A percentile compares a stretch with the other conserved stretches of the same genome.
Conservation (phyloP, 768 basidiomycete genomes). For the Pulveroboletus sp. region DNA sequence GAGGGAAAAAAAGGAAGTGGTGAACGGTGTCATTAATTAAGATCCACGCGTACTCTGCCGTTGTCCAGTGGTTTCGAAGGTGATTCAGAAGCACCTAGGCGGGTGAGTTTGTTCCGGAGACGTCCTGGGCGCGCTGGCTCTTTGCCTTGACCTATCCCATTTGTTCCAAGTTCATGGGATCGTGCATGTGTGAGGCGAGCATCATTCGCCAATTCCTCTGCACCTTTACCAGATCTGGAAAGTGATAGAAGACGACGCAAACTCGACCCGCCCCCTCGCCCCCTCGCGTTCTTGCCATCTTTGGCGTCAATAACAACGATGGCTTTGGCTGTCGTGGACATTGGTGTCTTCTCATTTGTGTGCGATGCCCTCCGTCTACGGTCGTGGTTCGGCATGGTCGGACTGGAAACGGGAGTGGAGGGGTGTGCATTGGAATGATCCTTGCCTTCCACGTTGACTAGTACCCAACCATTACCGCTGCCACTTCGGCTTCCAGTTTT, state of each 20-base stretch:
- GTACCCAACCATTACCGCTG: constrained; percentile 58
- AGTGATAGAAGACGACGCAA: constrained; percentile 32
- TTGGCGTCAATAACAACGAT: constrained; percentile 59
- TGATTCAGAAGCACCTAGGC: constrained; percentile 27
- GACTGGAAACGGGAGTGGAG: constrained; percentile 21
- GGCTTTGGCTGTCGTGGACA: constrained; percentile 55
- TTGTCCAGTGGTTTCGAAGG: constrained; percentile 30
- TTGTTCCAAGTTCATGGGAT: constrained; percentile 25
- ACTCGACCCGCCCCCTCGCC: constrained; percentile 29
- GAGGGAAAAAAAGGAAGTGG: constrained; percentile 4
- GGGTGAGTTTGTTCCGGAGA: constrained; percentile 27
- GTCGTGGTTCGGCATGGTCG: constrained; percentile 30
- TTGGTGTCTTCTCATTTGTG: constrained; percentile 27
- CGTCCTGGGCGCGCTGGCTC: constrained; percentile 25
- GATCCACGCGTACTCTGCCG: constrained; percentile 35
- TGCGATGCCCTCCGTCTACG: constrained; percentile 28
- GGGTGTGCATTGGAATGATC: constrained; percentile 27
- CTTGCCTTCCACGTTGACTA: constrained; percentile 56
- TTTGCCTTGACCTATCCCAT: constrained; percentile 18
- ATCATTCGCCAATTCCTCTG: constrained; percentile 26
- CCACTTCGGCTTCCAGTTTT: constrained; percentile 34
- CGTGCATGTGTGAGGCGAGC: constrained; percentile 22
- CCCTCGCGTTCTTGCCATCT: constrained; percentile 34
- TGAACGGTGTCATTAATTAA: constrained; percentile 26
- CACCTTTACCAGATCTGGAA: constrained; percentile 30